Base-by-base conservation (phyloP, 352 stramenopile genomes). In the Globisporangium apiculatum region DNA sequence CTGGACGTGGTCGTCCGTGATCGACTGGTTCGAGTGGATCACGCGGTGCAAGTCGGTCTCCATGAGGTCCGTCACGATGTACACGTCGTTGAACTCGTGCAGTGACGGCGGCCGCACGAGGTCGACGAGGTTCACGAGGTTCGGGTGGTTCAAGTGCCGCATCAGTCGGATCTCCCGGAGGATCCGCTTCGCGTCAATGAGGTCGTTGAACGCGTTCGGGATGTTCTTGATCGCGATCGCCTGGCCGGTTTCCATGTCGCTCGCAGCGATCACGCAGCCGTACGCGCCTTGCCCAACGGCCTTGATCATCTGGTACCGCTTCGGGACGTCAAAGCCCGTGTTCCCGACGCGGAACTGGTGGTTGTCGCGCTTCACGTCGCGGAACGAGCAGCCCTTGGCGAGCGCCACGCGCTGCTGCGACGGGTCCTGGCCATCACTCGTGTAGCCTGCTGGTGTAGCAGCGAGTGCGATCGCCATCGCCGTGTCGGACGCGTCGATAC, bases 191-290 rank as follows among this genome's bases (percentile, higher is more conserved):
- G 85, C 82, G 60, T 95, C 87, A 46, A 92, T 88, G 37, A 94
- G 64, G 61, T 95, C 85, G 42, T 93, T 91, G 56, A 96, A 96
- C 5, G 93, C 93, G 61, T 96, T 97, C 37, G 93, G 90, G 12
- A 98, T 90, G 77, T 98, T 98, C 71, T 98, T 98, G 66, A 98
- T 98, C 5, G 93, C 95, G 36, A 98, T 87, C 55, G 93, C 86
- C 51, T 87, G 79, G 2, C 88, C 83, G 1, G 86, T 94, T 55
- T 92, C 82, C 50, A 75, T 94, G 67, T 94, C 82, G 53, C 86
- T 95, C 15, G 80, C 81, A 50, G 83, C 84, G 54, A 97, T 96
- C 53, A 97, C 91, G 55, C 90, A 92, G 14, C 91, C 91, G 62
- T 97, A 97, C 3, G 89, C 91, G 40, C 91, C 91, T 69, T 96